phyloP scores from a whole-genome alignment of 1,139 yeast species.

The Blastobotrys malaysiensis region DNA sequence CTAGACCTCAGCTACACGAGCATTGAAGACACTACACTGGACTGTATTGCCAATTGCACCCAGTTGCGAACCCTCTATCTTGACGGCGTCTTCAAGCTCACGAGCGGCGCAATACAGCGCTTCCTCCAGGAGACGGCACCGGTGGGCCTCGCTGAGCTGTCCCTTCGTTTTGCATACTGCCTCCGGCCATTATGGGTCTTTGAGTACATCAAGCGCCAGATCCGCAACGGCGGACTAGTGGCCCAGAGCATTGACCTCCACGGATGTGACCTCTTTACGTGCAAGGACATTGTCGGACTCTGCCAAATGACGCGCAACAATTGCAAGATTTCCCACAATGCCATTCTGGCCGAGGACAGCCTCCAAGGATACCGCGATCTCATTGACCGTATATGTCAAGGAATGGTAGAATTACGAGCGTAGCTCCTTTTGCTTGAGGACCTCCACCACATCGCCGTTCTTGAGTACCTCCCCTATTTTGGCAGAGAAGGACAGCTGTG shows the following conservation, averaged over 20 bases:
- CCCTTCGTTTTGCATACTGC: slow-evolving; percentile 11
- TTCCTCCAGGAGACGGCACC: slow-evolving; percentile 13
- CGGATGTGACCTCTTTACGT: slow-evolving; percentile 20
- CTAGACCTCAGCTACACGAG: slow-evolving; percentile 15
- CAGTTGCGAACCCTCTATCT: slow-evolving; percentile 7
- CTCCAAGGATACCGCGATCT: slow-evolving; percentile 19
- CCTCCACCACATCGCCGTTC: slow-evolving; percentile 16
- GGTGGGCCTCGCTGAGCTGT: slow-evolving; percentile 8
- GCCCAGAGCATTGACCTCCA: slow-evolving; percentile 13
- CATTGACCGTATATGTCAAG: slow-evolving; percentile 10
- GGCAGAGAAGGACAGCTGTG: slow-evolving; percentile 13
- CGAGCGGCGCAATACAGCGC: slow-evolving; percentile 9
- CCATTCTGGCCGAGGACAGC: slow-evolving; percentile 20
- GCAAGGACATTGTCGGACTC: slow-evolving; percentile 14
- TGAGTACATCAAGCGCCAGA: slow-evolving; percentile 14
- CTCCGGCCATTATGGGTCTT: slow-evolving; percentile 18
- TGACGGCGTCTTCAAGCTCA: slow-evolving; percentile 13
- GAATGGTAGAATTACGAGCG: not conserved
- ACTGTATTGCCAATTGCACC: slow-evolving; percentile 8
- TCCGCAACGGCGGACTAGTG: not conserved
- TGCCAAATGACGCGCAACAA: slow-evolving; percentile 8
- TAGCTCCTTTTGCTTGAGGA: slow-evolving; percentile 1
- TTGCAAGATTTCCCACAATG: slow-evolving; percentile 19
- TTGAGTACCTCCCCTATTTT: slow-evolving; percentile 16
- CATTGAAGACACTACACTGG: slow-evolving; percentile 12